phyloP scores from a whole-genome alignment of 2,329 filamentous ascomycete species.

The Pezicula radicicola region DNA sequence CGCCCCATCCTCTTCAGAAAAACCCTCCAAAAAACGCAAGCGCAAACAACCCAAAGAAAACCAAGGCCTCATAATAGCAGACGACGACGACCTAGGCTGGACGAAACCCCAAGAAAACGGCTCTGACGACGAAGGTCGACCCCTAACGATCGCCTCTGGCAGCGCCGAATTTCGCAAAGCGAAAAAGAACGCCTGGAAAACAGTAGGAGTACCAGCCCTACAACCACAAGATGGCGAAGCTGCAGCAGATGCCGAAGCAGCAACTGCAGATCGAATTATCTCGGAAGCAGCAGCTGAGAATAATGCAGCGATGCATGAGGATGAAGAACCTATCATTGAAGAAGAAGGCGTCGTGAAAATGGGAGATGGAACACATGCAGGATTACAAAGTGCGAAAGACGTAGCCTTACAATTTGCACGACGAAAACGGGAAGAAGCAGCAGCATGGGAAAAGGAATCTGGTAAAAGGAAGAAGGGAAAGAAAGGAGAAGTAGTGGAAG shows the following conservation, averaged over 20 bases:
- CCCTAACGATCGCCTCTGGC: slow-evolving; percentile 46
- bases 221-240: slow-evolving; percentile 35
- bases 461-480: slow-evolving; percentile 35
- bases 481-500: slow-evolving; percentile 41
- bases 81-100: slow-evolving; percentile 52
- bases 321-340: slow-evolving; percentile 46
- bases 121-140: slow-evolving; percentile 47
- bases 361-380: slow-evolving; percentile 84
- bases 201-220: slow-evolving; percentile 46
- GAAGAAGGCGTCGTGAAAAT: slow-evolving; percentile 62
- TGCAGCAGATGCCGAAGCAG: slow-evolving; percentile 55
- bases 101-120: slow-evolving; percentile 42
- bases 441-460: slow-evolving; percentile 42
- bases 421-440: slow-evolving; percentile 63
- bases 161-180: slow-evolving; percentile 64
- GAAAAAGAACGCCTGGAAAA: slow-evolving; percentile 81
- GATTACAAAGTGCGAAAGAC: slow-evolving; percentile 78
- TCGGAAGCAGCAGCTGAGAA: slow-evolving; percentile 68
- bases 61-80: slow-evolving; percentile 59
- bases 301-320: slow-evolving; percentile 45
- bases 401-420: slow-evolving; percentile 68
- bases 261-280: slow-evolving; percentile 76
- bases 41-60: slow-evolving; percentile 45
- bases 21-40: slow-evolving; percentile 59
- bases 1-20: slow-evolving; percentile 49